Base-by-base conservation (phyloP, 2,329 filamentous ascomycete genomes). In the Colletotrichum cereale region DNA sequence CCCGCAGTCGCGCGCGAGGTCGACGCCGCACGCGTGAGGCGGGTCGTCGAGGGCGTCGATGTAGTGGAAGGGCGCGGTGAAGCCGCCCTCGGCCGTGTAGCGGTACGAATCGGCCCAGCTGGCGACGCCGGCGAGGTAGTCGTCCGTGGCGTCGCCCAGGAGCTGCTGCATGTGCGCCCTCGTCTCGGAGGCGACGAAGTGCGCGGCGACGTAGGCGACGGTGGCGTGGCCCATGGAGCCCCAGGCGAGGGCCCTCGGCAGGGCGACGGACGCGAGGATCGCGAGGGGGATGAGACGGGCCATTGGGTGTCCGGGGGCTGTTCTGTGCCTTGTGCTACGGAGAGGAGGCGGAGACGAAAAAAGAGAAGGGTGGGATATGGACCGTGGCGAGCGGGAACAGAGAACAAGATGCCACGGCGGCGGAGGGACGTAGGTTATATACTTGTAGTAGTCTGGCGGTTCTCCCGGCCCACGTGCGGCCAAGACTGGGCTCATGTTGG, bases 151-250 rank as follows among this genome's bases (percentile, higher is more conserved):
- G 74, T 86, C 84, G 50, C 78, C 79, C 10, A 89, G 81, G 21
- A 72, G 70, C 61, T 72, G 61, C 48, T 72, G 70, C 60, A 72
- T 66, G 48, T 72, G 71, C 4, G 66, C 50, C 26, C 50, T 66
- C 0, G 86, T 86, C 14, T 79, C 78, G 0, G 82, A 64, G 18
- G 80, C 72, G 11, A 88, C 82, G 74, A 86, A 87, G 77, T 86
- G 82, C 62, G 81, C 82, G 2, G 86, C 86, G 53, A 89, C 77
- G 76, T 87, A 87, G 26, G 86, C 87, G n/a, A 88, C 81, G 0
- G 87, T 85, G 72, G 85, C 84, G 75, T 89, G 87, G 72, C 86
- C 86, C 71, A 84, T 80, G 10, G 78, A 77, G 16, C 83, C 83
- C 83, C 83, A 85, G 66, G 83, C 83, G 55, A 67, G 44, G 38